A percentile compares a stretch with the other conserved stretches of the same genome.
These are phyloP conservation scores for Mucuna pruriens DNA, from an alignment of 306 rosid genomes.

Conservation along the genomic window DNA sequence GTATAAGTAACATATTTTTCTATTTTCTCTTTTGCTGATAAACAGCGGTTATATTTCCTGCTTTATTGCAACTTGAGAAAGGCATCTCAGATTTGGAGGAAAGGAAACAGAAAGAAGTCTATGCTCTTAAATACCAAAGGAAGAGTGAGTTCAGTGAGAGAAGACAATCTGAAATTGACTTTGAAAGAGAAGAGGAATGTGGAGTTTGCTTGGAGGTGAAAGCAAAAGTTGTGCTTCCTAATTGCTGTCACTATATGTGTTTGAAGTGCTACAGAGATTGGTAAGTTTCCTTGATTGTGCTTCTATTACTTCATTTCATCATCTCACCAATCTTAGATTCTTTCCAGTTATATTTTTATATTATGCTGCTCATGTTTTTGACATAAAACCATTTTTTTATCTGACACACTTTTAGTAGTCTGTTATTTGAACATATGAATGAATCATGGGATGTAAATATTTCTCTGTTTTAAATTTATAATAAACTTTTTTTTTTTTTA, in stretches of 20 bases:
- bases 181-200: constrained; percentile 90
- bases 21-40: constrained; percentile 9
- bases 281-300: constrained; percentile 49
- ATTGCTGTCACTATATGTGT: constrained; percentile 86
- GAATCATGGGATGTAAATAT: background rate
- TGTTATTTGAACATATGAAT: constrained; percentile 14
- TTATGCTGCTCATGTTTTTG: background rate
- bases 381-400: background rate
- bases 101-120: constrained; percentile 76
- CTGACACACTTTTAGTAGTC: background rate
- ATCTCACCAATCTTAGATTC: constrained; percentile 14
- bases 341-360: background rate
- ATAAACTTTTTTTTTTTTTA: background rate
- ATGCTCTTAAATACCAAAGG: constrained; percentile 56
- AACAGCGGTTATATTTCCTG: constrained; percentile 85
- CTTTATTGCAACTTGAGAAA: constrained; percentile 84
- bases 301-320: constrained; percentile 10
- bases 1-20: constrained; percentile 5
- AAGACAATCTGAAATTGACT: constrained; percentile 64
- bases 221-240: constrained; percentile 80
- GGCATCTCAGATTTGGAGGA: constrained; percentile 91
- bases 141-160: constrained; percentile 37
- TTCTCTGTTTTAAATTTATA: constrained; percentile 16
- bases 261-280: constrained; percentile 78
- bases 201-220: constrained; percentile 93